Base-by-base conservation (phyloP, 805 yeast species). In the Metschnikowia rubicola region DNA sequence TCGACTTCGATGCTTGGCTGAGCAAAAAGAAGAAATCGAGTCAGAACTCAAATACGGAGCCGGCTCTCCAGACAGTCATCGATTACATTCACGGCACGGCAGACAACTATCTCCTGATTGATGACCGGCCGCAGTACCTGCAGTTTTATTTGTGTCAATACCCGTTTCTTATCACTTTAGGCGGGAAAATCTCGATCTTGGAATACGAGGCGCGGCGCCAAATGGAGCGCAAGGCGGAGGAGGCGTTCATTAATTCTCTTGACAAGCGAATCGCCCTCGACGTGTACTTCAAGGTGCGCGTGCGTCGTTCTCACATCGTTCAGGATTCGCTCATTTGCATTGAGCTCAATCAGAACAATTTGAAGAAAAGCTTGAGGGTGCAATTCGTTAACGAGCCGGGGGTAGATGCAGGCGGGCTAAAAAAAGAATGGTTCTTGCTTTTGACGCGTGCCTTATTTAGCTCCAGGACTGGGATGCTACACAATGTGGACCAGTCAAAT, bases 331-430 rank as follows among this genome's bases (percentile, higher is more conserved):
- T 94, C 37, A 68, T 79, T 8, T 74, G 80, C 30, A 79, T 86
- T 32, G 77, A 81, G 55, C 65, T 72, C 3, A 80, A 80, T 56
- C 74, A 71, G 36, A 62, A 64, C 10, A 88, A 87, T 58, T 71
- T 90, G 48, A 81, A 85, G 56, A 90, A 91, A 59, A 78, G 88
- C 1, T 65, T 92, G 30, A 77, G 81, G 51, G 84, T 94, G 8
- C 91, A 87, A 57, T 92, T 94, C 63, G 68, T 84, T 4, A 83
- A 83, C 49, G 99, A 92, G 60, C 95, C 91, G 0, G 99, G 98
- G 0, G 79, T 92, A 19, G 99, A 92, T 68, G 97, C 90, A 0
- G 98, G 99, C 2, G 99, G 99, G 0, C 73, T 92, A 48, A 81
- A 85, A 57, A 91, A 90, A 60, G 99, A 92, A 60, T 92, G 99